Evolutionary conservation across 2,329 filamentous ascomycete genomes (phyloP), one percentile per base, ranked within the genome.

Genomic region (Coniosporium tulheliwenetii): DNA sequence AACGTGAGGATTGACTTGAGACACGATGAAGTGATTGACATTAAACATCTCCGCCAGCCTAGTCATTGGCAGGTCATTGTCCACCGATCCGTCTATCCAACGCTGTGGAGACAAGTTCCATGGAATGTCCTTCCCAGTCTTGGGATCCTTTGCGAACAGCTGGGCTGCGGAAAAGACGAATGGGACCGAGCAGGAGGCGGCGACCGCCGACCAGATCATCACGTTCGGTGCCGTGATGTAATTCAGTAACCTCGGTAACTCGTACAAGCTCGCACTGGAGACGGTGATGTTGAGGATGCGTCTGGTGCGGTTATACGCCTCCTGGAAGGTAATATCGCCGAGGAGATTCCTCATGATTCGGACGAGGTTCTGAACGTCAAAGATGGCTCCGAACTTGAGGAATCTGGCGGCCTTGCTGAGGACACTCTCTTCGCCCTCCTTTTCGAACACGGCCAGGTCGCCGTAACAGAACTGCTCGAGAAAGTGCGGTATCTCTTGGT

Each of bases 11-110:
- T 96, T 96, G 39, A 95, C 86, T 57, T 96, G 89, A 0, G 86
- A 94, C 13, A 95, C 89, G 49, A 96, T 95, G 55, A 95, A 95
- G 56, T 95, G 89, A 53, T 95, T 95, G 56, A 95, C 87, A 53
- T 95, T 94, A 67, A 95, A 94, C 81, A 95, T 87, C 54, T 94
- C 86, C 1, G 86, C 79, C 12, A 96, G 68, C 2, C 85, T 76
- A 14, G 81, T 85, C 77, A 93, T 93, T 1, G 89, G 89, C 2
- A 96, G 67, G 57, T 96, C 89, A 44, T 91, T 91, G 55, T 95
- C 86, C 15, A 96, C 85, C 1, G 87, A 95, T 1, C 89, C 89
- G 56, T 96, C 89, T 39, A 96, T 93, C 74, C 85, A 95, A 47
- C 77, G 76, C 54, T 86, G 82, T 26, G 84, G 80, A 3, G 81